Conservation (phyloP, 495 filamentous ascomycete genomes). For the Aspergillus asperescens region DNA sequence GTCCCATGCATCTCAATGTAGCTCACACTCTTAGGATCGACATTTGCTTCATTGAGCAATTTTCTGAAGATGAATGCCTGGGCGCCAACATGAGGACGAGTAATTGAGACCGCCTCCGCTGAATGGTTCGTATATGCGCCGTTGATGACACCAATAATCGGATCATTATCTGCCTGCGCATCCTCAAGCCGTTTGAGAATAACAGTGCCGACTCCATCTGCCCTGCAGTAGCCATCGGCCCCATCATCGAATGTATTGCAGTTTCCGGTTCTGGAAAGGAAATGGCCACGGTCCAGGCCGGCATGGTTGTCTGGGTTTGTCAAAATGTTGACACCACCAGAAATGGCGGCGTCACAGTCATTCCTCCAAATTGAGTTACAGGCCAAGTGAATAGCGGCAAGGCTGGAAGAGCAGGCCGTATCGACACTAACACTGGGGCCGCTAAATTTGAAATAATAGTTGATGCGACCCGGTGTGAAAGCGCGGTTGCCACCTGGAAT, state of each 20-base stretch:
- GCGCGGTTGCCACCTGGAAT: slow-evolving; percentile 86
- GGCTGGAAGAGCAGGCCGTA: slow-evolving; percentile 83
- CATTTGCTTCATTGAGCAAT: slow-evolving; percentile 62
- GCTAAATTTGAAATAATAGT: slow-evolving; percentile 82
- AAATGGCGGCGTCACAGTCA: slow-evolving; percentile 79
- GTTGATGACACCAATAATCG: slow-evolving; percentile 62
- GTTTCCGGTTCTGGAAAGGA: slow-evolving; percentile 71
- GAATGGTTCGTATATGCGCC: slow-evolving; percentile 70
- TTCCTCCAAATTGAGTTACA: slow-evolving; percentile 76
- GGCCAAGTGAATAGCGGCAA: slow-evolving; percentile 78
- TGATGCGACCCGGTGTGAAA: slow-evolving; percentile 84
- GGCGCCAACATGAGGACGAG: slow-evolving; percentile 68
- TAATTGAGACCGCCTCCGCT: slow-evolving; percentile 74
- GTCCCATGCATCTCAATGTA: slow-evolving; percentile 93
- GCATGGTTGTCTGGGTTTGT: slow-evolving; percentile 83
- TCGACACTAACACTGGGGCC: slow-evolving; percentile 83
- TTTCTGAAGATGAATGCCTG: slow-evolving; percentile 66
- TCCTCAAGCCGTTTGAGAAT: slow-evolving; percentile 72
- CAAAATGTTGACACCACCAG: slow-evolving; percentile 75
- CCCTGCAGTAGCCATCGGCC: slow-evolving; percentile 75
- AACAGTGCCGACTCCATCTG: slow-evolving; percentile 65
- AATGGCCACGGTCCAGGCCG: slow-evolving; percentile 77
- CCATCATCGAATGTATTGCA: slow-evolving; percentile 76
- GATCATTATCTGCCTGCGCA: slow-evolving; percentile 68
- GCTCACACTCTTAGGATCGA: slow-evolving; percentile 67